Evolutionary conservation across 2,329 filamentous ascomycete genomes (phyloP), one percentile per base, ranked within the genome.

Genomic region (Neonectria faginata): DNA sequence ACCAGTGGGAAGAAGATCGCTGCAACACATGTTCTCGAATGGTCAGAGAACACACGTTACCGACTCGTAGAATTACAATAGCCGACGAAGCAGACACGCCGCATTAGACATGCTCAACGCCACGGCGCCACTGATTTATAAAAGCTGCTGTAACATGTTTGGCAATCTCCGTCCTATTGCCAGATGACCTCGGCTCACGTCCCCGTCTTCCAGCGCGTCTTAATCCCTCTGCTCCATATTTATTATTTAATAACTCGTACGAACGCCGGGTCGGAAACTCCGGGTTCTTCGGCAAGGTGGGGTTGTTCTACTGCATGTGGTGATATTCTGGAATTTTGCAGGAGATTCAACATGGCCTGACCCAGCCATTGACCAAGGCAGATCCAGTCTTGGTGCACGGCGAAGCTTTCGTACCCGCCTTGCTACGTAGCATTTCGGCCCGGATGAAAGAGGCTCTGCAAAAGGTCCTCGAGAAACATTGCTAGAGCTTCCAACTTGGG

Each of bases 281-380:
- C 70, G 70, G 69, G 31, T 66, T 62, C 54, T 3, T 70, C 70
- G 70, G 70, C 69, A 59, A 54, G 20, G 51, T 45, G 60, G 66
- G 44, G 61, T 25, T 20, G 3, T 29, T 56, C 51, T 22, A 51
- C 31, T 11, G 56, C 10, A 41, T 51, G 60, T 68, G 63, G 67
- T 68, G 66, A 71, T 65, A 58, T 72, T 73, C 68, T 71, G 64
- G 71, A 73, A 69, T 48, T 68, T 64, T 69, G 62, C 56, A 44
- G 57, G 59, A 60, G 53, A 47, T 18, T 61, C 53, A 9, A 36
- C 31, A 48, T 51, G 27, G n/a, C 20, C 55, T 16, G 45, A 66
- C 62, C 60, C 47, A 62, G 68, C 56, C 57, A 64, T 69, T 71
- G 65, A 64, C 60, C 60, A 57, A 60, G 47, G 16, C 20, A 22